Conservation (phyloP, 139 green algal genomes). For the Cymbomonas tetramitiformis region DNA sequence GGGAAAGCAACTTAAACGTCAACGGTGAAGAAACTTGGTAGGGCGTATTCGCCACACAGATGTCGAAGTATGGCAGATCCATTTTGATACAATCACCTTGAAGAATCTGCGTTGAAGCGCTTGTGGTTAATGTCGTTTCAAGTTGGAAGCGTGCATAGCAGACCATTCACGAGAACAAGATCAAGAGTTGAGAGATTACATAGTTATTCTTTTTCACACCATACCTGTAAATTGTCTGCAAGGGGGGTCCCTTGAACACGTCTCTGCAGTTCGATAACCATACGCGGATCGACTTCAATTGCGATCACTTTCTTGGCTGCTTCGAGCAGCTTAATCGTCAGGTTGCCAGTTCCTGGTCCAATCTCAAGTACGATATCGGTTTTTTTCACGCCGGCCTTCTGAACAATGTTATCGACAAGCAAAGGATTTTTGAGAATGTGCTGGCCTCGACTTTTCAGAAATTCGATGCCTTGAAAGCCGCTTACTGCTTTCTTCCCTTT, state of each 20-base stretch:
- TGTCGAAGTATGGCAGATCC: constrained; percentile 96
- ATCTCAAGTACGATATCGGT: constrained; percentile 97
- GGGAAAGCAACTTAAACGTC: constrained; percentile 92
- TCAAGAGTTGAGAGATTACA: no score
- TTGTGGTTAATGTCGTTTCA: no score
- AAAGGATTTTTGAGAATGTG: constrained; percentile 96
- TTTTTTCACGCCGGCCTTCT: constrained; percentile 85
- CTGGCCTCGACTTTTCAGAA: constrained; percentile 94
- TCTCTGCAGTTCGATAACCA: constrained; percentile 89
- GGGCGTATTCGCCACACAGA: constrained; percentile 97
- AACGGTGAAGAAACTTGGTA: constrained; percentile 98
- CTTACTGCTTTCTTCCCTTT: no score
- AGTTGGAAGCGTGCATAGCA: no score
- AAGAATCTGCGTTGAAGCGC: constrained; percentile 77
- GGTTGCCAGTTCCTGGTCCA: constrained; percentile 86
- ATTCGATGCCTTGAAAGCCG: constrained; percentile 85
- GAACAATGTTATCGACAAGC: constrained; percentile 85
- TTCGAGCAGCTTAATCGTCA: constrained; percentile 92
- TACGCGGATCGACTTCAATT: constrained; percentile 85
- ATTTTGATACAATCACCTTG: constrained; percentile 70
- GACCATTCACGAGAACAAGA: no score
- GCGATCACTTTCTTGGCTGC: constrained; percentile 86
- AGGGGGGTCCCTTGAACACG: constrained; percentile 73
- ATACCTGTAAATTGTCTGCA: constrained; percentile 2
- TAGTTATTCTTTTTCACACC: no score